Conservation (phyloP, 1,139 yeast genomes). For the Pichia sp. region DNA sequence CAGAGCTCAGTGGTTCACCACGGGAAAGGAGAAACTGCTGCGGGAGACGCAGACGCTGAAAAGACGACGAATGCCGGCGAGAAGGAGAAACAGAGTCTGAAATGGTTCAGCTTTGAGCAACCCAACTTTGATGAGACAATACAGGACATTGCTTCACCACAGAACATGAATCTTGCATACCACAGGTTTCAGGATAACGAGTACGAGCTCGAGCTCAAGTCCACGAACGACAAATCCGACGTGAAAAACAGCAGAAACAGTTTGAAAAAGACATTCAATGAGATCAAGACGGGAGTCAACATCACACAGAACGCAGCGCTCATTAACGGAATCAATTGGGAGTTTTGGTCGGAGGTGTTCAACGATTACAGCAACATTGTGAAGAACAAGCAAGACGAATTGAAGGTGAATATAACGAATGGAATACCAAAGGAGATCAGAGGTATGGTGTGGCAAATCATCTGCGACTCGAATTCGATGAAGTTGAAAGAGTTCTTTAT, state of each 20-base stretch:
- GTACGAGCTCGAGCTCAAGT: constrained; percentile 35
- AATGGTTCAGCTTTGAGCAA: constrained; percentile 29
- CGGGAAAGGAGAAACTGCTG: background rate
- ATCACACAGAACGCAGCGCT: constrained; percentile 29
- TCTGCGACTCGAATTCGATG: constrained; percentile 72
- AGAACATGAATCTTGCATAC: constrained; percentile 38
- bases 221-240: constrained; percentile 30
- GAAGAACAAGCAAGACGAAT: constrained; percentile 51
- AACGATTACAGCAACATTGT: constrained; percentile 70
- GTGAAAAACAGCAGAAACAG: constrained; percentile 49
- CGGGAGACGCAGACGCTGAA: background rate
- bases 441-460: constrained; percentile 89
- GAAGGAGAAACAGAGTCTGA: constrained; percentile 14
- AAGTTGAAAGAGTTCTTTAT: constrained; percentile 67
- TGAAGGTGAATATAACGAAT: constrained; percentile 56
- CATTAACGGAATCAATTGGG: constrained; percentile 62
- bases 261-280: constrained; percentile 59
- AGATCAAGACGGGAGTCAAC: constrained; percentile 36
- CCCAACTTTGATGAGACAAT: constrained; percentile 17
- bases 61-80: no score
- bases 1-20: constrained; percentile 8
- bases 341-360: constrained; percentile 80
- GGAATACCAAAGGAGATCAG: constrained; percentile 86
- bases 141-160: constrained; percentile 22
- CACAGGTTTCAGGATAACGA: constrained; percentile 37